Base-by-base conservation (phyloP, 2,329 filamentous ascomycete genomes). In the Cephalotrichum gorgonifer region DNA sequence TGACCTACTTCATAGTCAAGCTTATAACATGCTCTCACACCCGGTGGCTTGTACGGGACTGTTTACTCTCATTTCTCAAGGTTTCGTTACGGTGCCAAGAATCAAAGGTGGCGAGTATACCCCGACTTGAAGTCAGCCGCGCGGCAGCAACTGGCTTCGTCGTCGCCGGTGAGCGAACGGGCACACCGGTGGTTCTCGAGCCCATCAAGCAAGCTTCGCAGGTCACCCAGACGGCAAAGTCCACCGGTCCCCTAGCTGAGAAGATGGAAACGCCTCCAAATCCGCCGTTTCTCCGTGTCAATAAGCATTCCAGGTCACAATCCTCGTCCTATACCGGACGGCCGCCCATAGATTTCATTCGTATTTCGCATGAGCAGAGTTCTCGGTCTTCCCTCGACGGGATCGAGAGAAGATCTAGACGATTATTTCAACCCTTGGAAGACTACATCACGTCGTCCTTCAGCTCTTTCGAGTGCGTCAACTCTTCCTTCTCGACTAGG, bases 391-490 rank as follows among this genome's bases (percentile, higher is more conserved):
- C 17, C 17, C 3, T 9, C n/a, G 4, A 22, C 11, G 7, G 9
- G 17, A 9, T 11, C 4, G 35, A 39, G n/a, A 20, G 22, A 7
- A 20, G 17, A 7, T 6, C n/a, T 11, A 11, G n/a, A 58, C 72
- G 70, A 33, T 79, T 91, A 11, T 95, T 95, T 62, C 82, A 78
- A 52, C 74, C 75, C 5, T 62, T 95, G 14, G 88, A 95, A 64
- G 84, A 89, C 52, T 91, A 93, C 59, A 75, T 95, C 38, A 68
- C 81, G 45, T 64, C 68, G 20, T 84, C 78, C 55, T 86, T 94
- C 57, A 75, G 78, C 49, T 81, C 82, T 0, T 81, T 81, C 55
- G 75, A 85, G 47, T 82, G 77, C 54, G 65, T 95, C n/a, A 94
- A 93, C 61, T 72, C 70, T 14, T 90, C 88, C 0, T 95, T 95